Base-by-base conservation (phyloP, 140 eudicot genomes). In the Cichorium intybus region DNA sequence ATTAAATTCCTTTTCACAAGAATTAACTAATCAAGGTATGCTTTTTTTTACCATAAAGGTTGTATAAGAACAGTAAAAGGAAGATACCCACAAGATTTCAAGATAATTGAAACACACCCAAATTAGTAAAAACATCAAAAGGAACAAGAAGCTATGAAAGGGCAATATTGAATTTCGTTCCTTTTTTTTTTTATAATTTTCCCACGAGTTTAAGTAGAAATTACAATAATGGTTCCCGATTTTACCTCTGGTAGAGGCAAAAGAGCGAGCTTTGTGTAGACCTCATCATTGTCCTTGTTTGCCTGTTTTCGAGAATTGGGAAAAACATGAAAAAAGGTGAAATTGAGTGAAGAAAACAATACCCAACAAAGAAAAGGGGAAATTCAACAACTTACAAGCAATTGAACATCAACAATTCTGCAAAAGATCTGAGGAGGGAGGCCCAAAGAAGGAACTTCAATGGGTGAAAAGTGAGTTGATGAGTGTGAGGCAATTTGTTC, bases 281-380 rank as follows among this genome's bases (percentile, higher is more conserved):
- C 95, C 81, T 87, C 97, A 81, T 90, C 94, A 74, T 87, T 90
- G 63, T 90, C 97, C 89, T 87, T 90, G 79, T 84, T 87, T 43
- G 95, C 97, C 97, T 90, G 75, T 79, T 77, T 34, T 58, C 57
- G 61, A 58, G 59, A 73, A 66, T 71, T 60, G 70, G 29, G 65
- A 20, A 56, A 61, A 74, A 61, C 12, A 52, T 37, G 43, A 66
- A 18, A 61, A 33, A 64, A 54, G 37, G 58, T 53, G 27, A 56
- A 52, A 46, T 52, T 64, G 59, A 21, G 21, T 57, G 35, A 37
- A 34, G 28, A 7, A 43, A 71, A 56, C 29, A 48, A 22, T 3
- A 59, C 27, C 64, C 46, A 66, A 35, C 21, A 59, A 52, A 55
- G 24, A 15, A 74, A 60, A 61, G 22, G 7, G 34, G 58, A 62